phyloP scores from a whole-genome alignment of 2,329 filamentous ascomycete species.

The Teratosphaeria nubilosa region DNA sequence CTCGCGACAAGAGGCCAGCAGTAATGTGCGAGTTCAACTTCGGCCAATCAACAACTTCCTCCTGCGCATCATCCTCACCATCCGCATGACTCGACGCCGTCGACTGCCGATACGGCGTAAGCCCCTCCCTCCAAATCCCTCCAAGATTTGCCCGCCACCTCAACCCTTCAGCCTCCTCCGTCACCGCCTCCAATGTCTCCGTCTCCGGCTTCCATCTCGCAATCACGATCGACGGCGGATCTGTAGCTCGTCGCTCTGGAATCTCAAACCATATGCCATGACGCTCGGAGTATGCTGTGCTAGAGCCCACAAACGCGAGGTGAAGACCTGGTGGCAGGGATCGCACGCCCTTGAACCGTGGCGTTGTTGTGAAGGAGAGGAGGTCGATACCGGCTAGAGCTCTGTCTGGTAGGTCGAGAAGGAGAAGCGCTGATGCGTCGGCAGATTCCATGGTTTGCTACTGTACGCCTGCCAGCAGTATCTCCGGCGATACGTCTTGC shows the following conservation, averaged over 20 bases:
- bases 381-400: constrained; percentile 46
- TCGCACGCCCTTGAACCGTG: constrained; percentile 52
- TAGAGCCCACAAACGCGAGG: constrained; percentile 51
- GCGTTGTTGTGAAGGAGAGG: constrained; percentile 52
- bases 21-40: constrained; percentile 42
- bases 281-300: constrained; percentile 49
- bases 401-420: constrained; percentile 35
- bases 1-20: constrained; percentile 38
- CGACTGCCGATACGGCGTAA: constrained; percentile 39
- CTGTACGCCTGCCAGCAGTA: neutral
- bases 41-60: constrained; percentile 44
- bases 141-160: constrained; percentile 47
- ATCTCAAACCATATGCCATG: constrained; percentile 53
- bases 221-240: constrained; percentile 35
- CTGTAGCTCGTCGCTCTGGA: constrained; percentile 7
- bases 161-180: constrained; percentile 33
- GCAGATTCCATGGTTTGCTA: constrained; percentile 14
- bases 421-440: constrained; percentile 23
- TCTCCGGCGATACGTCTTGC: neutral
- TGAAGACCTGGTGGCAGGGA: constrained; percentile 49
- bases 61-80: constrained; percentile 24
- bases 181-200: constrained; percentile 37
- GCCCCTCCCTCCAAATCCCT: constrained; percentile 44
- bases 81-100: constrained; percentile 12
- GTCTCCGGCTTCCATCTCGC: constrained; percentile 45